phyloP scores from a whole-genome alignment of 805 yeast genomes.

The Brettanomyces nanus region DNA sequence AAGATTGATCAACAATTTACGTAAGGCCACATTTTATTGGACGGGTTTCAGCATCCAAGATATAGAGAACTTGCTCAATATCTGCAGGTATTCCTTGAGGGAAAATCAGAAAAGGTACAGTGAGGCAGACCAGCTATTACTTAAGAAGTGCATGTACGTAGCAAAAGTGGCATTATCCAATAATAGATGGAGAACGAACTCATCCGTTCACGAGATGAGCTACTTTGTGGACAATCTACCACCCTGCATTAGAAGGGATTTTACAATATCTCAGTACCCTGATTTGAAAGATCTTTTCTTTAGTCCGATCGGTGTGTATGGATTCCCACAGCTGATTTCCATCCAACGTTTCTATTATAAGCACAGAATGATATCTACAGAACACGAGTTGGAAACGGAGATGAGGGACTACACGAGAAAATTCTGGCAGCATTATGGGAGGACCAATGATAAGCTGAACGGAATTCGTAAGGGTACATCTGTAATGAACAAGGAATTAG shows the following conservation, averaged over 20 bases:
- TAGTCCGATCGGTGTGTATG: conserved; percentile 46
- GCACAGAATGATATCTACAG: conserved; percentile 35
- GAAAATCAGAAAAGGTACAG: conserved; percentile 26
- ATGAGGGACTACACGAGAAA: conserved; percentile 28
- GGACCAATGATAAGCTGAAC: conserved; percentile 9
- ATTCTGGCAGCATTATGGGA: conserved; percentile 54
- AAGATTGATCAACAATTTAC: conserved; percentile 51
- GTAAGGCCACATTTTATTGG: conserved; percentile 67
- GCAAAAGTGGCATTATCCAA: conserved; percentile 44
- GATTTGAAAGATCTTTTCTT: conserved; percentile 35
- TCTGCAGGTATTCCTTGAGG: conserved; percentile 39
- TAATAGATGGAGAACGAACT: conserved; percentile 48
- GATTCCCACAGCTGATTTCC: conserved; percentile 49
- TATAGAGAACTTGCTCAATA: conserved; percentile 41
- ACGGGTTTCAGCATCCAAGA: conserved; percentile 60
- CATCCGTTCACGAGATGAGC: conserved; percentile 60
- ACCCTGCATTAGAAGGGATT: conserved; percentile 28
- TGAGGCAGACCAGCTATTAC: conserved; percentile 30
- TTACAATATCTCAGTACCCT: conserved; percentile 35
- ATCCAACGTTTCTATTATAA: conserved; percentile 47
- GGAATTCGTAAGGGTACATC: conserved; percentile 10
- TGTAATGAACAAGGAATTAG: conserved; percentile 23
- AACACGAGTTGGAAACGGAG: conserved; percentile 23
- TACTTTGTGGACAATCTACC: conserved; percentile 44
- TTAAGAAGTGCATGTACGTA: conserved; percentile 35